These are phyloP conservation scores for Agaricus sinodeliciosus DNA, from an alignment of 768 basidiomycete species.

Conservation along the genomic window DNA sequence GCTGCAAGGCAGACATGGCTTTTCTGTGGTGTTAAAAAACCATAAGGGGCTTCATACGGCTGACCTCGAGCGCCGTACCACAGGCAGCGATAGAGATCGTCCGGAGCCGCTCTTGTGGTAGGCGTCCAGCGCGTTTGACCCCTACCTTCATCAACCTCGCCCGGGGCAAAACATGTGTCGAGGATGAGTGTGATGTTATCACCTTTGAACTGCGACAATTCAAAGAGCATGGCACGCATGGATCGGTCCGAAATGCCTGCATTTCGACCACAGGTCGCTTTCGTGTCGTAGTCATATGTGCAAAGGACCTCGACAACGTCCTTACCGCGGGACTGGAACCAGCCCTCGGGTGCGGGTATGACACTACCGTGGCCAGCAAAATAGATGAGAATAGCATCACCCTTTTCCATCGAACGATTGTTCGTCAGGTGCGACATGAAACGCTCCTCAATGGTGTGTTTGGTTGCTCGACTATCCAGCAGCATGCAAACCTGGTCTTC, in stretches of 20 bases:
- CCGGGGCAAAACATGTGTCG: slow-evolving; percentile 55
- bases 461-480: slow-evolving; percentile 53
- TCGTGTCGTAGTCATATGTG: slow-evolving; percentile 59
- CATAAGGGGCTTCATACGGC: slow-evolving; percentile 27
- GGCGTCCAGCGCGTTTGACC: slow-evolving; percentile 52
- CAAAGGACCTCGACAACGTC: slow-evolving; percentile 50
- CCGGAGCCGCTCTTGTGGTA: slow-evolving; percentile 43
- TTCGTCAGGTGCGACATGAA: slow-evolving; percentile 60
- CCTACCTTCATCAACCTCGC: slow-evolving; percentile 36
- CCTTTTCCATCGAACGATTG: slow-evolving; percentile 50
- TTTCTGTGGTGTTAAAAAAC: slow-evolving; percentile 36
- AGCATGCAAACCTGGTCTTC: slow-evolving; percentile 50
- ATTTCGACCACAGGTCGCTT: slow-evolving; percentile 35
- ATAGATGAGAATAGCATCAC: slow-evolving; percentile 62
- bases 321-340: slow-evolving; percentile 38
- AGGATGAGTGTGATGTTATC: slow-evolving; percentile 65
- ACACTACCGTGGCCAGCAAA: slow-evolving; percentile 72
- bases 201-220: slow-evolving; percentile 51
- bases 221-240: slow-evolving; percentile 51
- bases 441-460: slow-evolving; percentile 50
- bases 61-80: slow-evolving; percentile 44
- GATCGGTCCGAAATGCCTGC: slow-evolving; percentile 67
- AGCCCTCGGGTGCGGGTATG: slow-evolving; percentile 48
- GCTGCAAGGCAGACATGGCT: slow-evolving; percentile 55
- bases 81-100: slow-evolving; percentile 49